Evolutionary conservation across 768 basidiomycete species (phyloP).

Genomic region (Lactifluus volemus): DNA sequence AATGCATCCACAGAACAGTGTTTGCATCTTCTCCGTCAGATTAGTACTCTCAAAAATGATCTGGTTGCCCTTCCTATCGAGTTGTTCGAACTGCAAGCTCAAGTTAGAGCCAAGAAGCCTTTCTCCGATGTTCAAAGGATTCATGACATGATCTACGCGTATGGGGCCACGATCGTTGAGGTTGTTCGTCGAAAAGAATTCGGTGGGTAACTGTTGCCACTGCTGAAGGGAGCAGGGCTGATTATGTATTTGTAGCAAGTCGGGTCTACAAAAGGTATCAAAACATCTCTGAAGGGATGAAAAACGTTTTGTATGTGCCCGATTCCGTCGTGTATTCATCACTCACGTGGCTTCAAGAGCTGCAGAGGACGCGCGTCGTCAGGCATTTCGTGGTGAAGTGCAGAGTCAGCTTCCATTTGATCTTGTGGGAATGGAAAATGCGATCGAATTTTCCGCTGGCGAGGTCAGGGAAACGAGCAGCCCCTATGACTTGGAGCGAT

Average conservation of each 20-base stretch:
- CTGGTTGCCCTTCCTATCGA: constrained; percentile 62
- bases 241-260: constrained; percentile 37
- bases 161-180: constrained; percentile 84
- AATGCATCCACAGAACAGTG: constrained; percentile 63
- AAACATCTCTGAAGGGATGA: constrained; percentile 76
- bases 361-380: constrained; percentile 71
- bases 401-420: constrained; percentile 84
- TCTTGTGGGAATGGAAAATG: constrained; percentile 67
- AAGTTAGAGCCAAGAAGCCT: constrained; percentile 62
- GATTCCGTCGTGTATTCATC: background rate
- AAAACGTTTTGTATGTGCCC: constrained; percentile 58
- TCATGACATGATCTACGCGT: constrained; percentile 85
- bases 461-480: constrained; percentile 42
- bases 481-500: constrained; percentile 52
- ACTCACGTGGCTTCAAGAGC: constrained; percentile 34
- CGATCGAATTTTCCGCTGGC: constrained; percentile 67
- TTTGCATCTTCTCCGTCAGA: constrained; percentile 57
- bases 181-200: constrained; percentile 87
- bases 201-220: constrained; percentile 35
- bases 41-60: constrained; percentile 72
- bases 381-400: constrained; percentile 74
- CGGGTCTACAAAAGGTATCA: constrained; percentile 76
- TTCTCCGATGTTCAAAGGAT: constrained; percentile 87
- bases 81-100: constrained; percentile 55
- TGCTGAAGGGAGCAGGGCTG: background rate